phyloP scores from a whole-genome alignment of 176 grass and related monocot species.

The Oryza rufipogon region DNA sequence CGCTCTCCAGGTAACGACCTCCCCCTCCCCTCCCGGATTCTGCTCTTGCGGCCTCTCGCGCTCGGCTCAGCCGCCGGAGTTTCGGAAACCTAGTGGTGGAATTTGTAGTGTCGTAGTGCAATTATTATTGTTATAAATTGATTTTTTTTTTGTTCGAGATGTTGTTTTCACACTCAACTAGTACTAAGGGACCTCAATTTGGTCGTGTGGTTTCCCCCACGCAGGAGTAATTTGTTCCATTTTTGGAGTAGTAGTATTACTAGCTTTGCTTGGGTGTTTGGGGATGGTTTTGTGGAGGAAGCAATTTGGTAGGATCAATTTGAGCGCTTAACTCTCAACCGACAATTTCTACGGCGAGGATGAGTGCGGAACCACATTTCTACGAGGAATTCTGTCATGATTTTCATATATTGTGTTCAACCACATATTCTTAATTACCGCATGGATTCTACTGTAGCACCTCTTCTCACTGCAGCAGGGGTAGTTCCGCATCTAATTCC shows the following conservation, averaged over 20 bases:
- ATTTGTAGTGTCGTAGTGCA: not conserved
- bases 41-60: not conserved
- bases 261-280: not conserved
- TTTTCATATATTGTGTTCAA: not conserved
- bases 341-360: not conserved
- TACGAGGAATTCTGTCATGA: not conserved
- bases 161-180: not conserved
- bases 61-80: not conserved
- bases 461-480: not conserved
- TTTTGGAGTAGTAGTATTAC: not conserved
- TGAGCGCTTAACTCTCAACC: not conserved
- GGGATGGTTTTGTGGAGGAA: not conserved
- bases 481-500: conserved; percentile 1
- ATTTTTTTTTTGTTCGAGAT: not conserved
- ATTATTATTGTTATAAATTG: not conserved
- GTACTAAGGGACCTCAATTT: not conserved
- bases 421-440: not conserved
- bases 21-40: not conserved
- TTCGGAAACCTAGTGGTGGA: not conserved
- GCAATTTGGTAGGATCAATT: not conserved
- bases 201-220: not conserved
- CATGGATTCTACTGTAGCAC: not conserved
- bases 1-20: conserved; percentile 44
- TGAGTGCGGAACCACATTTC: not conserved
- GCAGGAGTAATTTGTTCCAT: not conserved